Percentiles rank a stretch among this genome's conserved stretches.
Evolutionary conservation across 768 basidiomycete genomes (phyloP).

Genomic region (Pleurotus pulmonarius): DNA sequence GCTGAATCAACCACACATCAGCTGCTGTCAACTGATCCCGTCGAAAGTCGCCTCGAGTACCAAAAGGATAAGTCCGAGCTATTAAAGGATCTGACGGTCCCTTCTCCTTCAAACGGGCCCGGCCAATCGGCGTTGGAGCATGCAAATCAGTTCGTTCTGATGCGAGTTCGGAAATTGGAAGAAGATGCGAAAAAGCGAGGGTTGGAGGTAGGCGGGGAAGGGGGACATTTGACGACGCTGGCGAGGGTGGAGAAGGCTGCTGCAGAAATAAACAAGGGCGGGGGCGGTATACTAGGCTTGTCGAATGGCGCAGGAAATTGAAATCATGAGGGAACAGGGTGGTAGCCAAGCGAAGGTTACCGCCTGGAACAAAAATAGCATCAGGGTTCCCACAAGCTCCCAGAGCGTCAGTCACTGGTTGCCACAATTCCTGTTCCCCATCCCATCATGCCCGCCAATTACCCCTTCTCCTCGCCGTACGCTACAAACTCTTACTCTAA

Average conservation of each 20-base stretch:
- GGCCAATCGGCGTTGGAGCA: conserved; percentile 32
- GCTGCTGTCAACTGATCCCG: conserved; percentile 23
- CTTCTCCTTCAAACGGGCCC: conserved; percentile 8
- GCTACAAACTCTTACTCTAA: conserved; percentile 14
- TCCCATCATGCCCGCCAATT: conserved; percentile 1
- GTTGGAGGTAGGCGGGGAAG: conserved; percentile 28
- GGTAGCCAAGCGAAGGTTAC: conserved; percentile 3
- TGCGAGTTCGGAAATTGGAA: conserved; percentile 51
- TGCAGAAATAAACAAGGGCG: conserved; percentile 21
- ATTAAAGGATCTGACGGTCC: conserved; percentile 29
- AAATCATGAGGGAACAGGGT: conserved; percentile 16
- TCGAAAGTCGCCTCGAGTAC: conserved; percentile 33
- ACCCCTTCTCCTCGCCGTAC: conserved; percentile 13
- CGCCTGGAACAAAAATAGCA: conserved; percentile 1
- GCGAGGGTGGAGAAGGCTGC: conserved; percentile 45
- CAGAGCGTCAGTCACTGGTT: neutral
- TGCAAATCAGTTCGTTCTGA: conserved; percentile 46
- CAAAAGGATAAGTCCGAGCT: conserved; percentile 36
- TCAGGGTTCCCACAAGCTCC: neutral
- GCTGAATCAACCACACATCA: conserved; percentile 20
- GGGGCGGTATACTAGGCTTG: conserved; percentile 40
- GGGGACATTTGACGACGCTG: conserved; percentile 40
- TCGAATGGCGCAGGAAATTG: conserved; percentile 39
- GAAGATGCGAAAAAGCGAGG: conserved; percentile 36
- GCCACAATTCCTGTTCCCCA: neutral